These are phyloP conservation scores for Graphiopsis chlorocephala DNA, from an alignment of 2,329 filamentous ascomycete species.

Conservation along the genomic window DNA sequence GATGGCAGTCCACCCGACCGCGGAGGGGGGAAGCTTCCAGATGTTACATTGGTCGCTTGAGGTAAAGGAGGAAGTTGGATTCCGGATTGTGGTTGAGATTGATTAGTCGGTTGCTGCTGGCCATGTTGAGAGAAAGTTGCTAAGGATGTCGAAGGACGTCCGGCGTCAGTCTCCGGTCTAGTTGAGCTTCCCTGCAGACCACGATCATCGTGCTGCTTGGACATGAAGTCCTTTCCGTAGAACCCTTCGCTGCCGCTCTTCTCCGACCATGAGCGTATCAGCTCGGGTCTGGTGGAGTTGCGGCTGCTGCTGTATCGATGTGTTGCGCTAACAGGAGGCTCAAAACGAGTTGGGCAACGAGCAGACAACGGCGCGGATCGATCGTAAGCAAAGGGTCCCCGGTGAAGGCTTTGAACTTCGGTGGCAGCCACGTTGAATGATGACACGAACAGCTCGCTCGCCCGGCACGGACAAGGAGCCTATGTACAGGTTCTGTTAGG, in stretches of 20 bases:
- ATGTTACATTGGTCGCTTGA: slow-evolving; percentile 19
- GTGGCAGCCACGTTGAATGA: slow-evolving; percentile 15
- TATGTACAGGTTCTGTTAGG: slow-evolving; percentile 7
- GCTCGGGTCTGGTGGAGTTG: slow-evolving; percentile 21
- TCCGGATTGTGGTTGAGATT: not conserved
- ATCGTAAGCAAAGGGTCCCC: slow-evolving; percentile 18
- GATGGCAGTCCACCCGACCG: slow-evolving; percentile 44
- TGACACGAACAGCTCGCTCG: slow-evolving; percentile 8
- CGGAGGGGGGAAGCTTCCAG: slow-evolving; percentile 19
- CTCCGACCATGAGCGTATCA: slow-evolving; percentile 33
- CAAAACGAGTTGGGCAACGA: slow-evolving; percentile 20
- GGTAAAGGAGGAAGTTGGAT: slow-evolving; percentile 34
- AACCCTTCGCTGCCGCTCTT: slow-evolving; percentile 26
- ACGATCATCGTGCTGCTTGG: slow-evolving; percentile 30
- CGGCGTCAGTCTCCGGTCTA: slow-evolving; percentile 19
- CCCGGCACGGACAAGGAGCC: slow-evolving; percentile 12
- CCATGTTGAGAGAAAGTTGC: slow-evolving; percentile 7
- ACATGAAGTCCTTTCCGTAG: slow-evolving; percentile 35
- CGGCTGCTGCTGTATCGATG: slow-evolving; percentile 18
- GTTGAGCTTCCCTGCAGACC: slow-evolving; percentile 25
- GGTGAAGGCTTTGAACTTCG: slow-evolving; percentile 21
- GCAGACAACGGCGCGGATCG: slow-evolving; percentile 12
- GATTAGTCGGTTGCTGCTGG: not conserved
- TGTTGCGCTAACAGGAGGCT: not conserved
- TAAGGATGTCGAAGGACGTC: slow-evolving; percentile 13